A percentile compares a stretch with the other conserved stretches of the same genome.
Conservation (phyloP, 2,329 filamentous ascomycete genomes). For the Ophiosphaerella korrae region DNA sequence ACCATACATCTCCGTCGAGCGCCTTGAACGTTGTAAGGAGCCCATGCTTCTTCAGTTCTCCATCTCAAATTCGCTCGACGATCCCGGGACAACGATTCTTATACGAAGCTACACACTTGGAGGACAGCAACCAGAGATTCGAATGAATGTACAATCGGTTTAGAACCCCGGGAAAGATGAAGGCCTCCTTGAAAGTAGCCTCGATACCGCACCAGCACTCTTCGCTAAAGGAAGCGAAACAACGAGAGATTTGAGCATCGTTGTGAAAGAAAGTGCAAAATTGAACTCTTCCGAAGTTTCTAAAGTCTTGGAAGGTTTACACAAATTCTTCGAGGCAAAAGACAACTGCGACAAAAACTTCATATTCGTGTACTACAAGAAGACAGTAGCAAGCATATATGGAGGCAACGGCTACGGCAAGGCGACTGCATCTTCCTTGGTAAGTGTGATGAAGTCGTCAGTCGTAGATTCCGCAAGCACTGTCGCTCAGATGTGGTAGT, state of each 20-base stretch:
- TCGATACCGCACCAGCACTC: background rate
- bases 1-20: no score
- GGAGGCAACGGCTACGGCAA: background rate
- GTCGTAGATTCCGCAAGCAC: no score
- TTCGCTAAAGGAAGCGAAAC: no score
- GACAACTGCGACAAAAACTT: slow-evolving; percentile 1
- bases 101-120: slow-evolving; percentile 1
- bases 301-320: background rate
- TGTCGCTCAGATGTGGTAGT: no score
- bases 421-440: background rate
- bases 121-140: background rate
- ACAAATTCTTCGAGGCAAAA: background rate
- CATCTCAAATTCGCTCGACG: background rate
- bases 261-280: background rate
- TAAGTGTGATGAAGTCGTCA: no score
- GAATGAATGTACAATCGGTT: background rate
- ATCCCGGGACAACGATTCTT: background rate
- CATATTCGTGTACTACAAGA: slow-evolving; percentile 1
- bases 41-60: background rate
- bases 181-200: background rate
- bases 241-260: no score
- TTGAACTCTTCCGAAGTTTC: background rate
- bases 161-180: background rate
- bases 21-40: background rate
- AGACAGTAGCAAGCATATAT: slow-evolving; percentile 1